phyloP scores from a whole-genome alignment of 1,284 basidiomycete species.

The Filobasidium uniguttulatum region DNA sequence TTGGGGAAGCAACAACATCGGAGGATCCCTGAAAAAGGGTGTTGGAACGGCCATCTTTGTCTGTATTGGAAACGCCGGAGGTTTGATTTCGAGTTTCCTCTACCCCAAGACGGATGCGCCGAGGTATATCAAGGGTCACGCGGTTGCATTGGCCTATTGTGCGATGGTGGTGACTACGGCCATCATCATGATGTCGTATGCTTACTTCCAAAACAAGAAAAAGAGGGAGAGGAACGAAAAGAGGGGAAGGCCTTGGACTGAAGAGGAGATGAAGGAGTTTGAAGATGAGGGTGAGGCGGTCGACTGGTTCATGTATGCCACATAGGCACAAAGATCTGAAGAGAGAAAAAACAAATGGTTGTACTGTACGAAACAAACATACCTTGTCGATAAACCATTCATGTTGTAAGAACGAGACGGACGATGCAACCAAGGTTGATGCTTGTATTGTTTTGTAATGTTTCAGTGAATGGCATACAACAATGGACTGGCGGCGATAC shows the following conservation, averaged over 20 bases:
- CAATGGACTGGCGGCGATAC: no score
- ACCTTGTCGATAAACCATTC: no score
- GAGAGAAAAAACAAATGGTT: no score
- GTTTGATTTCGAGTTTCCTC: slow-evolving; percentile 41
- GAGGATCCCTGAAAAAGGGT: slow-evolving; percentile 45
- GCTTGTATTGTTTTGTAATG: no score
- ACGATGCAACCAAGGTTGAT: no score
- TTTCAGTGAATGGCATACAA: no score
- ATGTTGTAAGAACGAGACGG: no score
- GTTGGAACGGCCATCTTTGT: slow-evolving; percentile 46
- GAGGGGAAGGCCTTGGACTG: slow-evolving; percentile 22
- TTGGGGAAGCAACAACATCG: slow-evolving; percentile 47
- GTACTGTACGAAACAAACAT: no score
- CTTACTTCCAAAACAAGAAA: slow-evolving; percentile 18
- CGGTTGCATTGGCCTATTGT: slow-evolving; percentile 24
- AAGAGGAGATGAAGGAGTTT: slow-evolving; percentile 22
- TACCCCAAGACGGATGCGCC: slow-evolving; percentile 29
- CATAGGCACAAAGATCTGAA: slow-evolving; percentile 11
- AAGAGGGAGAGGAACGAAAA: slow-evolving; percentile 21
- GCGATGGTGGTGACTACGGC: slow-evolving; percentile 17
- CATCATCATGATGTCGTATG: slow-evolving; percentile 19
- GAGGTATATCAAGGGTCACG: slow-evolving; percentile 23
- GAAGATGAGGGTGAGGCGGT: slow-evolving; percentile 26
- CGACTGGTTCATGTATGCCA: slow-evolving; percentile 27
- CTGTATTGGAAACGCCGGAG: slow-evolving; percentile 46